Conservation (phyloP, 306 rosid genomes). For the Lathyrus oleraceus region DNA sequence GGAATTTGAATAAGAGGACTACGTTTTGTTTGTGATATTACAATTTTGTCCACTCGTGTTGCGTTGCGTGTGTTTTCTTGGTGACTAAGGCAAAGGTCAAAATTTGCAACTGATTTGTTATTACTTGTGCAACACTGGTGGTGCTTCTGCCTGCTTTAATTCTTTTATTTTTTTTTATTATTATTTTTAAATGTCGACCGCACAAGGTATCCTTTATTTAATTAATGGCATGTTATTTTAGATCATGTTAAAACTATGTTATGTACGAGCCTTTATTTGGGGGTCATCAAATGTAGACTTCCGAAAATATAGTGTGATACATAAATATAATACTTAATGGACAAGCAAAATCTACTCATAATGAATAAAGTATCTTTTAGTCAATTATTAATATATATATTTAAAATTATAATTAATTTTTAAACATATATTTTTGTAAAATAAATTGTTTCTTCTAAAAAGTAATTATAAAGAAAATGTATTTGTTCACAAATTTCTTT, state of each 20-base stretch:
- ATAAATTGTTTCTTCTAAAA: too few relatives aligned
- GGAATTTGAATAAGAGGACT: conserved; percentile 8
- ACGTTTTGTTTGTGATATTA: not conserved
- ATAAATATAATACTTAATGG: not conserved
- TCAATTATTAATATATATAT: too few relatives aligned
- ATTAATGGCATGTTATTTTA: not conserved
- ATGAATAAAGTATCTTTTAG: not conserved
- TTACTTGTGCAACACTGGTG: conserved; percentile 23
- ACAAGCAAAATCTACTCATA: not conserved
- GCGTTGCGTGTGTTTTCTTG: conserved; percentile 22
- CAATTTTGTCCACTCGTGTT: not conserved
- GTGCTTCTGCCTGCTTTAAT: not conserved
- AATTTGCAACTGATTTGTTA: conserved; percentile 2
- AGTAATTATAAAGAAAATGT: too few relatives aligned
- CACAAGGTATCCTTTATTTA: not conserved
- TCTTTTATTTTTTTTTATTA: not conserved
- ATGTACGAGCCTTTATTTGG: not conserved
- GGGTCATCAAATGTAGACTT: not conserved
- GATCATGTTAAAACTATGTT: not conserved
- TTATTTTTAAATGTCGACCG: not conserved
- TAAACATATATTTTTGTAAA: too few relatives aligned
- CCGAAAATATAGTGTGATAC: not conserved
- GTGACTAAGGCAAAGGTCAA: conserved; percentile 41
- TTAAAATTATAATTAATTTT: too few relatives aligned
- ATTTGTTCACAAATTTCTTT: too few relatives aligned